phyloP scores from a whole-genome alignment of 768 basidiomycete genomes.

The Collybiopsis luxurians region DNA sequence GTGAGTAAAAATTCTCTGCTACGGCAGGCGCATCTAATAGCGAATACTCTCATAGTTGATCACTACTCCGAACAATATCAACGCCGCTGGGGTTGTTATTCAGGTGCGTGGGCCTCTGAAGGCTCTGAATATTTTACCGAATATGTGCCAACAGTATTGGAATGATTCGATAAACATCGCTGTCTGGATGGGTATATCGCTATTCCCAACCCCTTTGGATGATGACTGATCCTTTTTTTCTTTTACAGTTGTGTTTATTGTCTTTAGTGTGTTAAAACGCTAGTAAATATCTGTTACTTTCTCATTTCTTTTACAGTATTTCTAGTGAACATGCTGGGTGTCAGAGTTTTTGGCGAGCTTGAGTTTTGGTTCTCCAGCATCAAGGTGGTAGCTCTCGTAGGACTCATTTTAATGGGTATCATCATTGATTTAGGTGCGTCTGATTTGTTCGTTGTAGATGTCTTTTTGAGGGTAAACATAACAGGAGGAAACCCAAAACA shows the following conservation, averaged over 20 bases:
- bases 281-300: too few relatives aligned
- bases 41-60: slow-evolving; percentile 38
- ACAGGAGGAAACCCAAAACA: slow-evolving; percentile 46
- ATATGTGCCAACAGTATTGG: slow-evolving; percentile 22
- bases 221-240: slow-evolving; percentile 7
- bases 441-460: slow-evolving; percentile 28
- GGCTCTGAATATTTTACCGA: too few relatives aligned
- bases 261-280: slow-evolving; percentile 39
- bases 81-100: slow-evolving; percentile 43
- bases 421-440: slow-evolving; percentile 62
- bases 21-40: too few relatives aligned
- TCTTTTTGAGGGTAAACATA: slow-evolving; percentile 31
- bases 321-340: slow-evolving; percentile 55
- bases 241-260: slow-evolving; percentile 54
- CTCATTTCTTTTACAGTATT: slow-evolving; percentile 36
- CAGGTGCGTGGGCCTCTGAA: not conserved
- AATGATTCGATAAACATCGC: slow-evolving; percentile 19
- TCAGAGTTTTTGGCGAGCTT: slow-evolving; percentile 69
- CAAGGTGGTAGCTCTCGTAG: slow-evolving; percentile 52
- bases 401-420: slow-evolving; percentile 56
- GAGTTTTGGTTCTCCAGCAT: slow-evolving; percentile 74
- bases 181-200: slow-evolving; percentile 54
- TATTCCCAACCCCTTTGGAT: not conserved
- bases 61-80: slow-evolving; percentile 65
- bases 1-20: slow-evolving; percentile 23